Base-by-base conservation (phyloP, 2,329 filamentous ascomycete species). In the Calcarisporium arbuscula region DNA sequence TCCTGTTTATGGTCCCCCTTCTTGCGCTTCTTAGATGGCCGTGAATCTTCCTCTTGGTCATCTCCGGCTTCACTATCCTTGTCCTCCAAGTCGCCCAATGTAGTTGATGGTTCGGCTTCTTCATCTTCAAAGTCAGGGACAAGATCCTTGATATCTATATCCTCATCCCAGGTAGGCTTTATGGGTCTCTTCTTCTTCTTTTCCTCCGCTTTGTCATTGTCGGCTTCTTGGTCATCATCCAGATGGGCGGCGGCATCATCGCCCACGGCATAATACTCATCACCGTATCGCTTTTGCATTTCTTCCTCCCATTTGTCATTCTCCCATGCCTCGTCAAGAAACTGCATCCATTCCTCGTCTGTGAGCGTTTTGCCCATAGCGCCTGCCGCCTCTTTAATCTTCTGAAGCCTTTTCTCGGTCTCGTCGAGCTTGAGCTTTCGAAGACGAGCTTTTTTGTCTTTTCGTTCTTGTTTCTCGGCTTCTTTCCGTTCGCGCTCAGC, bases 131-230 rank as follows among this genome's bases (percentile, higher is more conserved):
- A 95, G 41, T 94, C 86, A 2, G 87, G 88, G 19, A 95, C 67
- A 32, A 95, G 72, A 57, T 95, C 90, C 41, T 84, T 87, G 64
- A 98, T 96, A 54, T 96, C 89, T 49, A 98, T 95, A 55, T 98
- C 92, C 52, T 96, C 88, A 50, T 95, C 86, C 83, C 90, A 98
- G 52, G 72, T 80, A 46, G 77, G 78, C 53, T 75, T 79, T 56
- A 76, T 79, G 34, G 60, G 46, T 14, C 62, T 61, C 26, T 64
- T 55, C 44, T 50, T 58, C 31, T 63, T 68, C n/a, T 55, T 64
- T 7, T 60, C 68, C 4, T 57, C 63, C 6, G 71, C 75, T n/a
- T 70, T 64, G 16, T 72, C 71, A 12, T 69, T 67, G 2, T 70
- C 74, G 41, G 81, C 84, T 46, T 79, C 81, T 2, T 74, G 70